Percentiles rank a stretch among this genome's conserved stretches.
These are phyloP conservation scores for Glebionis coronaria DNA, from an alignment of 129 eudicot species.

Conservation along the genomic window DNA sequence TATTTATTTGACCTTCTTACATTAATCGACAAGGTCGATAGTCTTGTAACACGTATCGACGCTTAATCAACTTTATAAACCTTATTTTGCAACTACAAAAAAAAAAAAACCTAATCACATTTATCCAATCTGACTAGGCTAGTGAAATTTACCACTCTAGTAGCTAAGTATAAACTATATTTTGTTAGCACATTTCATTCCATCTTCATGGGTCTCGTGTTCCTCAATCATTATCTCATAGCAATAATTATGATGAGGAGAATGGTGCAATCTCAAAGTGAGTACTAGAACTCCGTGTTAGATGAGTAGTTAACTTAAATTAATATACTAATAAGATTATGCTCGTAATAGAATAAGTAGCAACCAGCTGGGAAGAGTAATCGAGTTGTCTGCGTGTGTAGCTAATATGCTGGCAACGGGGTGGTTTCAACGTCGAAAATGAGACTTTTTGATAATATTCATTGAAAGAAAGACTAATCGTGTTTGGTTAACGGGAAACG, in stretches of 20 bases:
- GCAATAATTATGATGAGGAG: conserved; percentile 25
- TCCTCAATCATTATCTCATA: conserved; percentile 30
- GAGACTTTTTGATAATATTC: not conserved
- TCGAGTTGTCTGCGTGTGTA: conserved; percentile 9
- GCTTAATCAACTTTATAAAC: too few relatives aligned
- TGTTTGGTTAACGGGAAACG: not conserved
- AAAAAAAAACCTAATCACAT: too few relatives aligned
- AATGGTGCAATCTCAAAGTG: conserved; percentile 24
- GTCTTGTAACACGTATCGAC: too few relatives aligned
- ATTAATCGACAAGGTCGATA: too few relatives aligned
- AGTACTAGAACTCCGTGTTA: conserved; percentile 36
- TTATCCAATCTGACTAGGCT: too few relatives aligned
- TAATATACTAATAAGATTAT: not conserved
- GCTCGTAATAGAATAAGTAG: conserved; percentile 3
- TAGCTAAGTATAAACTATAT: not conserved
- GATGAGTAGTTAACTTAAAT: conserved; percentile 24
- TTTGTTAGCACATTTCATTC: conserved; percentile 21
- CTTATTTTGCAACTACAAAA: too few relatives aligned
- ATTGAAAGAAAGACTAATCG: not conserved
- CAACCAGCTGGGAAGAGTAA: conserved; percentile 2
- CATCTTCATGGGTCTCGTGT: conserved; percentile 32
- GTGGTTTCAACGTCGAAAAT: not conserved
- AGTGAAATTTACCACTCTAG: not conserved
- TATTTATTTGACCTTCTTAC: too few relatives aligned
- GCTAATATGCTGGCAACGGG: not conserved